phyloP scores from a whole-genome alignment of 2,329 filamentous ascomycete species.

The Pseudogymnoascus sp. region DNA sequence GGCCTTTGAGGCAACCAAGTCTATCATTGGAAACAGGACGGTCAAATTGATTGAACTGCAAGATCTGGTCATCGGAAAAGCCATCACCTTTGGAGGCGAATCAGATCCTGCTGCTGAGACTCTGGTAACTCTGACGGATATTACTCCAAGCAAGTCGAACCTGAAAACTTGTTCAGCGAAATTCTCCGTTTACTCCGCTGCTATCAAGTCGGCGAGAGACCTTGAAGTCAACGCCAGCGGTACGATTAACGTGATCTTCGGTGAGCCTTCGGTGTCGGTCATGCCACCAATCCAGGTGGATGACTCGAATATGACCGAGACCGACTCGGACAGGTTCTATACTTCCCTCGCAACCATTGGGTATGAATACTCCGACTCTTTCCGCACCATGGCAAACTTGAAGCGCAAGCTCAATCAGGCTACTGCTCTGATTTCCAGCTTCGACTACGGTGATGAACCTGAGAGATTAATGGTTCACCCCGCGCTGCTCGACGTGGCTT shows the following conservation, averaged over 20 bases:
- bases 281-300: background rate
- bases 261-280: background rate
- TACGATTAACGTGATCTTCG: background rate
- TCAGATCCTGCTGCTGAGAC: conserved; percentile 8
- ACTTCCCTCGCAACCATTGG: background rate
- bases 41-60: conserved; percentile 11
- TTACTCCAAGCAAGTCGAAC: background rate
- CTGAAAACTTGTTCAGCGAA: background rate
- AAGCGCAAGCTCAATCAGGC: conserved; percentile 14
- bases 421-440: background rate
- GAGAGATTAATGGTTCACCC: conserved; percentile 8
- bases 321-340: background rate
- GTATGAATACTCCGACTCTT: background rate
- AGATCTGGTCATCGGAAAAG: conserved; percentile 13
- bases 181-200: background rate
- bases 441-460: background rate
- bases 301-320: background rate
- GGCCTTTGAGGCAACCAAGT: conserved; percentile 37
- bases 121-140: background rate
- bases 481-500: conserved; percentile 10
- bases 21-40: conserved; percentile 3
- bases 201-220: background rate
- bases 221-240: background rate
- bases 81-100: conserved; percentile 14
- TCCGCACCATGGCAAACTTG: conserved; percentile 8